Evolutionary conservation across 2,329 filamentous ascomycete genomes (phyloP).

Genomic region (Scytalidium lignicola): DNA sequence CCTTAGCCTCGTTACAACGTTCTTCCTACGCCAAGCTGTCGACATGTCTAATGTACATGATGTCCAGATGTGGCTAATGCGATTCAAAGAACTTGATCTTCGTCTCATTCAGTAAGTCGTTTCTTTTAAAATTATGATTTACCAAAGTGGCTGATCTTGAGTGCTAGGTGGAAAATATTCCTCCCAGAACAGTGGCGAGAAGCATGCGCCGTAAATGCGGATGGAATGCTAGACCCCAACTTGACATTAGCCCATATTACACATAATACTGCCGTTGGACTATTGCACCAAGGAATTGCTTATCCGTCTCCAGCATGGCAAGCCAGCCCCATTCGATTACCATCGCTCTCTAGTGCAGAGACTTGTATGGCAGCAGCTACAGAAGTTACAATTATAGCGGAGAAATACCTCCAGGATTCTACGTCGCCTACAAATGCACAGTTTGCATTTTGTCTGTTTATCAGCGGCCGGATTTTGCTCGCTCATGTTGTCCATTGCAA

Average conservation of each 20-base stretch:
- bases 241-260: conserved; percentile 25
- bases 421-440: conserved; percentile 27
- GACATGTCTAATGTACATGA: conserved; percentile 23
- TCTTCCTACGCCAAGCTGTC: conserved; percentile 30
- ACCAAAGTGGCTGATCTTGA: not conserved
- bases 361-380: conserved; percentile 21
- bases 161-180: conserved; percentile 24
- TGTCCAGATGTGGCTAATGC: conserved; percentile 29
- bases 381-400: conserved; percentile 22
- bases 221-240: conserved; percentile 28
- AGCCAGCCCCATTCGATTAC: conserved; percentile 15
- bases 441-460: conserved; percentile 26
- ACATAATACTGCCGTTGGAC: conserved; percentile 24
- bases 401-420: conserved; percentile 21
- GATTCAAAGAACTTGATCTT: conserved; percentile 28
- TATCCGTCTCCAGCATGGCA: conserved; percentile 28
- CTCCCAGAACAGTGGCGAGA: conserved; percentile 27
- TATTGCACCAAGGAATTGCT: conserved; percentile 24
- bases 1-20: conserved; percentile 29
- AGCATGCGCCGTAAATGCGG: conserved; percentile 31
- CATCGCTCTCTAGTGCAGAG: conserved; percentile 18
- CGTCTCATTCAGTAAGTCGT: conserved; percentile 20
- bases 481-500: conserved; percentile 30
- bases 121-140: not conserved
- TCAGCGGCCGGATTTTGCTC: conserved; percentile 27